Base-by-base conservation (phyloP, 164 flowering plant species). In the Kingdonia uniflora region DNA sequence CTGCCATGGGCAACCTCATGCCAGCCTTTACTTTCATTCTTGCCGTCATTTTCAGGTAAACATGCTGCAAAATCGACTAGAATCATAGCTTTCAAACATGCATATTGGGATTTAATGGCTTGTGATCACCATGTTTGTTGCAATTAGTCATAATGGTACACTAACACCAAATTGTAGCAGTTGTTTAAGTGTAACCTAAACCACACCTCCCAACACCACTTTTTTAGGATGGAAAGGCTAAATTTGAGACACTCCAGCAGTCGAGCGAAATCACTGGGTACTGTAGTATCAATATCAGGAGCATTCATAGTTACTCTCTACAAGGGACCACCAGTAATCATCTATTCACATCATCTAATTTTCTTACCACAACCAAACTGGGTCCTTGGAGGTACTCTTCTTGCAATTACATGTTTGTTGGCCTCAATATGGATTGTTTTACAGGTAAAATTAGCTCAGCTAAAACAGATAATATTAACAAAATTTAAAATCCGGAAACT, bases 331-430 rank as follows among this genome's bases (percentile, higher is more conserved):
- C 51, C 51, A 20, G 19, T 47, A 11, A 22, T 47, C 14, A 20
- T 47, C 25, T 20, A 7, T 21, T 25, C 51, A 21, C 23, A 40
- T 35, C 42, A 54, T 42, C 19, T 10, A 33, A 15, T 25, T 60
- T 16, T 13, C 35, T 47, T 24, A 47, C 2, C 51, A 21, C 25
- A 47, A 47, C 14, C 13, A 47, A 47, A 64, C 33, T 80, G 90
- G 86, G 53, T 72, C 12, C 55, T 74, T 16, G 82, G 84, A 23
- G 77, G 73, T 24, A 47, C 73, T 45, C 54, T 78, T 40, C 44
- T 75, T 49, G 66, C 72, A 37, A n/a, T 20, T 22, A 46, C 64
- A 26, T 14, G 58, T 33, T 24, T 67, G 14, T 60, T 45, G 10
- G 41, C 54, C 33, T 56, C 89, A 17, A 14, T 62, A 25, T 69